phyloP scores from a whole-genome alignment of 305 asterid genomes.

The Rubia peregrina region DNA sequence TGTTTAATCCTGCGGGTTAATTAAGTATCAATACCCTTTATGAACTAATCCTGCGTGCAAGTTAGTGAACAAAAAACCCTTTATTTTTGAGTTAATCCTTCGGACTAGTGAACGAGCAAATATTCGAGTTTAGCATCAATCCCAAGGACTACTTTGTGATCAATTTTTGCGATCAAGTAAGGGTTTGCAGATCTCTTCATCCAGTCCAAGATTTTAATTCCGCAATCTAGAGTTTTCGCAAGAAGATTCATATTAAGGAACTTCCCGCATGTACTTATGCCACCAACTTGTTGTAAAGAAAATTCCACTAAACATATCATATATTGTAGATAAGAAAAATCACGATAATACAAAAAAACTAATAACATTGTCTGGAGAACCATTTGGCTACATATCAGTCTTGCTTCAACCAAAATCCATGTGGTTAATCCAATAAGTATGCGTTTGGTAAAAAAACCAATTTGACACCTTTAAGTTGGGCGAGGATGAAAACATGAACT shows the following conservation, averaged over 20 bases:
- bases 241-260: conserved; percentile 19
- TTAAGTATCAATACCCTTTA: too few relatives aligned
- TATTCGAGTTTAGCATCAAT: too few relatives aligned
- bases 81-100: too few relatives aligned
- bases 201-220: too few relatives aligned
- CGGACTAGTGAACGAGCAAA: too few relatives aligned
- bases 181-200: too few relatives aligned
- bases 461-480: conserved; percentile 19
- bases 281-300: conserved; percentile 60
- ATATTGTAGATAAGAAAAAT: not conserved
- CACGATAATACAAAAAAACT: not conserved
- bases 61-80: too few relatives aligned
- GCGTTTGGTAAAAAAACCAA: conserved; percentile 32
- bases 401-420: conserved; percentile 35
- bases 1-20: too few relatives aligned
- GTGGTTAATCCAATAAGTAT: conserved; percentile 24
- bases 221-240: too few relatives aligned
- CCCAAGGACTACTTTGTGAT: too few relatives aligned
- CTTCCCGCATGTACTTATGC: conserved; percentile 38
- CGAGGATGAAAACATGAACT: conserved; percentile 27
- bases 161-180: too few relatives aligned
- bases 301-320: not conserved
- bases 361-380: conserved; percentile 43
- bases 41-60: too few relatives aligned
- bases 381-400: not conserved